Evolutionary conservation across 179 eudicot genomes (phyloP), one percentile per base, ranked within the genome.

Genomic region (Camellia oleifera): DNA sequence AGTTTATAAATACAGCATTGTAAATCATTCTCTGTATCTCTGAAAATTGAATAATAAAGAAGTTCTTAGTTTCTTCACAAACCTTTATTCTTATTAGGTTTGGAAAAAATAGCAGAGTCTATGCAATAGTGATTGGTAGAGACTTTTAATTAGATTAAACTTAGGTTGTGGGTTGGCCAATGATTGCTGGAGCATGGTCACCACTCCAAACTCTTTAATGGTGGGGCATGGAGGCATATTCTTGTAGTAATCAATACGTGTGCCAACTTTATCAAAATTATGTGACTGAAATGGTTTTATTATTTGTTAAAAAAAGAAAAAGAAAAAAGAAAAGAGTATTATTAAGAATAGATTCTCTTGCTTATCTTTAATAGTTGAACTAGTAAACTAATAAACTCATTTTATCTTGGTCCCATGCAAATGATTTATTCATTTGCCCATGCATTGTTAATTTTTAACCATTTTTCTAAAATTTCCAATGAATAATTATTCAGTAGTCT

Each of bases 331-430:
- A 23, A 23, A 23, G 26, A 23, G 26, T 23, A 20, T 2, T 26
- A 32, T 23, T 23, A 17, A 40, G 20, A n/a, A 3, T 40, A 7
- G 48, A 68, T 68, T 68, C 72, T 18, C 72, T 2, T 68, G 72
- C 18, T 7, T 68, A 13, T 12, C 13, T 65, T 65, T 14, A 8
- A 23, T 65, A 8, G 45, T 23, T 62, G 8, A 62, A 18, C 26
- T 1, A 62, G 1, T 13, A 17, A 18, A 23, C 26, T 23, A 23
- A 23, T 60, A 13, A 3, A 5, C n/a, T 6, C n/a, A 13, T 17
- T 57, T 57, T 4, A 57, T 62, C 23, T 62, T 62, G 66, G 66
- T 62, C 66, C 66, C 66, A 62, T 18, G 66, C 66, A 62, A 62
- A 62, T 62, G 66, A 62, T 62, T 62, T 62, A 62, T 5, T n/a